Evolutionary conservation across 2,329 filamentous ascomycete genomes (phyloP), one percentile per base, ranked within the genome.

Genomic region (Colletotrichum liaoningense): DNA sequence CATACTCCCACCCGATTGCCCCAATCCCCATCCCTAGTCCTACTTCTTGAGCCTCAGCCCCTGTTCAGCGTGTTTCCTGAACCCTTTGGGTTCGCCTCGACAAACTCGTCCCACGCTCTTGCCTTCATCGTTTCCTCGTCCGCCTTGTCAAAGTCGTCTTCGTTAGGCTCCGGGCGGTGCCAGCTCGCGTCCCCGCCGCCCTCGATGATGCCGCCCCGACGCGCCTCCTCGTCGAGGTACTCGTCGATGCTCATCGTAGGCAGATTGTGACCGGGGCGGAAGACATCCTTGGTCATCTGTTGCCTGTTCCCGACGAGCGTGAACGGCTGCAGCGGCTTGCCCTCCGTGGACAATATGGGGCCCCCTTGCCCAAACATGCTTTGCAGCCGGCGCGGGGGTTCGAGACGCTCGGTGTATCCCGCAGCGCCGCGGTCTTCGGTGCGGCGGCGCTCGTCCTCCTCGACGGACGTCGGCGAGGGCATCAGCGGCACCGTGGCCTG

Each of bases 231-330:
- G 65, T 97, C 97, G 19, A 99, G 87, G 80, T 98, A 99, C 84
- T 99, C 97, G 78, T 99, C 97, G 74, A 99, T 98, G 1, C 91
- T 94, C 97, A 99, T 98, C 3, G 97, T 98, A 1, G 97, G 97
- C 72, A 99, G 85, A 83, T 94, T 98, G 81, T 99, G 97, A 8
- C 97, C 95, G 0, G 95, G 91, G 68, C 94, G 89, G 83, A 99
- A 99, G 0, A 99, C 96, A 3, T 93, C 93, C 72, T 92, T 88
- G 73, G 92, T 90, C 72, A 98, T 83, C 74, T 95, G 92, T 74
- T 94, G 91, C 49, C 97, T 90, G 76, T 88, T 93, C 72, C 93
- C 92, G 5, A 97, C 87, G 26, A 99, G 87, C 1, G 95, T 98
- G 79, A 99, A 98, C 0, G 96, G 96, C 77, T 95, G 91, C 77